A percentile compares a stretch with the other conserved stretches of the same genome.
Evolutionary conservation across 495 filamentous ascomycete species (phyloP).

Genomic region (Poronia punctata): DNA sequence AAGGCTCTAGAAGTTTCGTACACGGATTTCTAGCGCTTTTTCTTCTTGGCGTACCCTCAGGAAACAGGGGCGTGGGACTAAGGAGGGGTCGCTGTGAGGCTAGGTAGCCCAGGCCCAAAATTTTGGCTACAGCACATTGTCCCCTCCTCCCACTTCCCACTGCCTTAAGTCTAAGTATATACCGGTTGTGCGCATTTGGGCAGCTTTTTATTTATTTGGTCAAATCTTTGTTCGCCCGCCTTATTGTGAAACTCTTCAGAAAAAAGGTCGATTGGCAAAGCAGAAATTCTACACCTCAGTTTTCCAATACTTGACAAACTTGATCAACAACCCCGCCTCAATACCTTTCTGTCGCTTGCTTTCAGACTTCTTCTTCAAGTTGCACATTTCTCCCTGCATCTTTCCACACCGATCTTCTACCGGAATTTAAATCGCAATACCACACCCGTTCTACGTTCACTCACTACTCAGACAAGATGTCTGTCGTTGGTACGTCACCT

Average conservation of each 20-base stretch:
- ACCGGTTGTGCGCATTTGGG: slow-evolving; percentile 22
- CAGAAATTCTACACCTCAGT: too few relatives aligned
- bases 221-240: too few relatives aligned
- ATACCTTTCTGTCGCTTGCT: background rate
- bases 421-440: background rate
- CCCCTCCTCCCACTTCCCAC: slow-evolving; percentile 5
- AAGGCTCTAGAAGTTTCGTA: slow-evolving; percentile 15
- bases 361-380: background rate
- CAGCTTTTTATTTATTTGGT: slow-evolving; percentile 24
- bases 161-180: slow-evolving; percentile 13
- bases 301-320: background rate
- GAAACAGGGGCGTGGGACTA: slow-evolving; percentile 4
- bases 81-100: slow-evolving; percentile 12
- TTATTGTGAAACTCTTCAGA: too few relatives aligned
- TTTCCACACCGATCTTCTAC: background rate
- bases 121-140: slow-evolving; percentile 2
- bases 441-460: slow-evolving; percentile 1
- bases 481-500: slow-evolving; percentile 29
- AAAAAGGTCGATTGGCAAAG: too few relatives aligned
- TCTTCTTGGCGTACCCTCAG: background rate
- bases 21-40: background rate
- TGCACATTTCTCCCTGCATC: background rate
- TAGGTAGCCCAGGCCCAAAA: slow-evolving; percentile 9
- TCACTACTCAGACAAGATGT: slow-evolving; percentile 35
- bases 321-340: background rate